phyloP scores from a whole-genome alignment of 2,329 filamentous ascomycete genomes.

The Hysterium pulicare region DNA sequence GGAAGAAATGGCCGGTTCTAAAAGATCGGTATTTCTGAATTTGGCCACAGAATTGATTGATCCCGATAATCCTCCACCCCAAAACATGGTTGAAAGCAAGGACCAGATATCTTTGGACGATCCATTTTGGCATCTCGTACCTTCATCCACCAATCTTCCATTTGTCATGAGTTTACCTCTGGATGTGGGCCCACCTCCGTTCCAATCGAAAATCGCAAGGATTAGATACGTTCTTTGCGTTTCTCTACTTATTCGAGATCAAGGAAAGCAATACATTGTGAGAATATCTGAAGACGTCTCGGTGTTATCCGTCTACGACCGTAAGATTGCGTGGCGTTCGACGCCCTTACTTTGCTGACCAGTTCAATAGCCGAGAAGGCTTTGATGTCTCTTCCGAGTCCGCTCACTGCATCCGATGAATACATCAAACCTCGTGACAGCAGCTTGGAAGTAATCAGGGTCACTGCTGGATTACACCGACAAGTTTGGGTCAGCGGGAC shows the following conservation, averaged over 20 bases:
- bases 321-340: slow-evolving; percentile 26
- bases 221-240: slow-evolving; percentile 51
- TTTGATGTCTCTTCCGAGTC: slow-evolving; percentile 51
- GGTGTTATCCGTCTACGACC: slow-evolving; percentile 54
- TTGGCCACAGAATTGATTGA: slow-evolving; percentile 52
- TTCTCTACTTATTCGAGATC: slow-evolving; percentile 47
- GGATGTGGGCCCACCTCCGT: slow-evolving; percentile 54
- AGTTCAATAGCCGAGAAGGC: slow-evolving; percentile 48
- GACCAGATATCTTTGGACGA: slow-evolving; percentile 37
- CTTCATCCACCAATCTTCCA: slow-evolving; percentile 47
- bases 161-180: slow-evolving; percentile 54
- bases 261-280: slow-evolving; percentile 49
- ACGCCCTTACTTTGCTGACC: slow-evolving; percentile 7
- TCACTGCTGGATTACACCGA: slow-evolving; percentile 54
- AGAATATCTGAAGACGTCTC: slow-evolving; percentile 49
- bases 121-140: slow-evolving; percentile 49
- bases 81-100: slow-evolving; percentile 47
- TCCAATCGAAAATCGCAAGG: slow-evolving; percentile 49
- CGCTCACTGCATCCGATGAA: slow-evolving; percentile 50
- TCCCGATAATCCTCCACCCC: slow-evolving; percentile 48
- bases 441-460: slow-evolving; percentile 42
- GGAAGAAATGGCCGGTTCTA: slow-evolving; percentile 48
- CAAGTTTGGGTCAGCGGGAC: slow-evolving; percentile 58
- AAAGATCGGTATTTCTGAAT: slow-evolving; percentile 49
- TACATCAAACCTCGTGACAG: slow-evolving; percentile 40